Conservation (phyloP, 345 rosid genomes). For the Boechera stricta region DNA sequence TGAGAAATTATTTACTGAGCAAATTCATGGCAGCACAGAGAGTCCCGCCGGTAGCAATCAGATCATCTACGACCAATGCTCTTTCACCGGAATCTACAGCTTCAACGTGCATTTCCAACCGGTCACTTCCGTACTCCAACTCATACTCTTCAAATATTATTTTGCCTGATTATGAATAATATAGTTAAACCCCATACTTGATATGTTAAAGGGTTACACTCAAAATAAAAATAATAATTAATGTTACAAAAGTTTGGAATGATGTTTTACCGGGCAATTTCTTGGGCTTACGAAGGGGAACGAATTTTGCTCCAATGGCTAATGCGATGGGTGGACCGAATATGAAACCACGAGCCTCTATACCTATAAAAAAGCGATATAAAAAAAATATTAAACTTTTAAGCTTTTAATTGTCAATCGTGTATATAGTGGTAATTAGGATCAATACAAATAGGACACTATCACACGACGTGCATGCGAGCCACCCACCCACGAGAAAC, state of each 20-base stretch:
- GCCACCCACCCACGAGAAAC: not conserved
- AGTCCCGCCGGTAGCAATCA: conserved; percentile 93
- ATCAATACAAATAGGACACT: not conserved
- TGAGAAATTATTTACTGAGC: conserved; percentile 55
- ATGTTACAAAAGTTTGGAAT: not conserved
- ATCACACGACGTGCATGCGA: not conserved
- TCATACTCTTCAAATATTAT: conserved; percentile 76
- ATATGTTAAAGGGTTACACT: too few relatives aligned
- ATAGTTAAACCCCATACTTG: not conserved
- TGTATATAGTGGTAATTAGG: not conserved
- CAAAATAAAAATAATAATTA: not conserved
- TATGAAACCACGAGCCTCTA: conserved; percentile 91
- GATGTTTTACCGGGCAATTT: conserved; percentile 71
- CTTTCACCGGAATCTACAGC: conserved; percentile 73
- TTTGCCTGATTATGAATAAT: conserved; percentile 54
- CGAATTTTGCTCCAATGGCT: conserved; percentile 93
- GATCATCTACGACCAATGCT: conserved; percentile 83
- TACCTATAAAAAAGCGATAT: conserved; percentile 51
- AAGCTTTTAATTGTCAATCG: not conserved
- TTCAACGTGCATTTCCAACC: conserved; percentile 85
- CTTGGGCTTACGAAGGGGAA: conserved; percentile 85
- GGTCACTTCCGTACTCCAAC: conserved; percentile 83
- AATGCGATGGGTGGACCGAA: conserved; percentile 90
- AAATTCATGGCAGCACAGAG: conserved; percentile 84
- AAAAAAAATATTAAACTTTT: not conserved